These are phyloP conservation scores for Magnolia kwangsiensis DNA, from an alignment of 164 flowering plant genomes.

Conservation along the genomic window DNA sequence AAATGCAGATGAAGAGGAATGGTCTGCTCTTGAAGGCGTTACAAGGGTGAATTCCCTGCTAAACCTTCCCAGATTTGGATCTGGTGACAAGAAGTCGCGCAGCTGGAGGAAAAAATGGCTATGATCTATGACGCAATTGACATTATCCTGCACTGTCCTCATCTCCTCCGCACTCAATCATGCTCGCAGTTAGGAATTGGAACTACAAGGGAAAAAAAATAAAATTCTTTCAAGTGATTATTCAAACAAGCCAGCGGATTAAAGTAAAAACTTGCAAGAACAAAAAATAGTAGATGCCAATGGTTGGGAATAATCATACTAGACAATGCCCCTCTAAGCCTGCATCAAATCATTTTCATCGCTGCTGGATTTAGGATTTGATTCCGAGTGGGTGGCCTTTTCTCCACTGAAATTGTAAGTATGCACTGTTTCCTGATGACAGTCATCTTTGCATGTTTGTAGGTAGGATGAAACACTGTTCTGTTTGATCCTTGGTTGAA, in stretches of 20 bases:
- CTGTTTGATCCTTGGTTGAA: background rate
- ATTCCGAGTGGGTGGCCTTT: background rate
- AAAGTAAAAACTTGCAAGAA: background rate
- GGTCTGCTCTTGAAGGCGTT: conserved; percentile 87
- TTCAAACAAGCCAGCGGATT: background rate
- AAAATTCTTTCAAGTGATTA: background rate
- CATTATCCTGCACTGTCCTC: background rate
- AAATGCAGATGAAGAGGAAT: conserved; percentile 67
- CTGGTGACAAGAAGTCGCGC: conserved; percentile 45
- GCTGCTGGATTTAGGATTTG: background rate
- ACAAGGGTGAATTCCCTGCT: conserved; percentile 76
- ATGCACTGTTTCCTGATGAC: background rate
- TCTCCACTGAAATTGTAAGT: background rate
- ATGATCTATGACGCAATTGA: conserved; percentile 10
- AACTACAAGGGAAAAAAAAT: background rate
- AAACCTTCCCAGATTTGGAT: conserved; percentile 63
- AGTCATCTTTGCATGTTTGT: background rate
- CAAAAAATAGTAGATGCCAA: background rate
- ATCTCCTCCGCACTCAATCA: background rate
- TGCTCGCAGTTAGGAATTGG: background rate
- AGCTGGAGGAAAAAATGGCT: conserved; percentile 81
- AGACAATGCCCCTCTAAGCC: background rate
- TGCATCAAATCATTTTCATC: background rate
- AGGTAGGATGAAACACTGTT: background rate
- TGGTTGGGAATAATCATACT: background rate